These are phyloP conservation scores for Aspergillus brasiliensis DNA, from an alignment of 2,329 filamentous ascomycete genomes.

Conservation along the genomic window DNA sequence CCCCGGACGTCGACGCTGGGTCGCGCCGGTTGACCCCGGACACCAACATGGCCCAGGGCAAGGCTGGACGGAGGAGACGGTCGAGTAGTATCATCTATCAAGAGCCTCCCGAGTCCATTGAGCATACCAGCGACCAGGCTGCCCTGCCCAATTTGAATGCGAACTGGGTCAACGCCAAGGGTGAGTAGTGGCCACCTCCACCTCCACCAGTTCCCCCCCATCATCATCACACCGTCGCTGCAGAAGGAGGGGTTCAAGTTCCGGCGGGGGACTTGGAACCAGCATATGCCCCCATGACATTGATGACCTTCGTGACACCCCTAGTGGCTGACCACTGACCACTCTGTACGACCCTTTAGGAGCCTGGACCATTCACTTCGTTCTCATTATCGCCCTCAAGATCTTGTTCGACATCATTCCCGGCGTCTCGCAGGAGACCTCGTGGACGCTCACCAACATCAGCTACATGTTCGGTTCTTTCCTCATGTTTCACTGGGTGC, in stretches of 20 bases:
- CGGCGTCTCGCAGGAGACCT: conserved; percentile 94
- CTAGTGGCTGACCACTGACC: conserved; percentile 22
- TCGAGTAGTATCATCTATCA: conserved; percentile 99
- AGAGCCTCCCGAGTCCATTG: conserved; percentile 92
- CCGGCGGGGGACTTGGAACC: not conserved
- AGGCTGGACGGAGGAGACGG: conserved; percentile 78
- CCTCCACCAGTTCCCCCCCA: not conserved
- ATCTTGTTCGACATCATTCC: conserved; percentile 97
- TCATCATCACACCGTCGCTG: not conserved
- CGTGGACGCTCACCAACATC: conserved; percentile 98
- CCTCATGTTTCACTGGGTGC: conserved; percentile 99
- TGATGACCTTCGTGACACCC: not conserved
- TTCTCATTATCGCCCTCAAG: conserved; percentile 88
- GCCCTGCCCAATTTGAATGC: conserved; percentile 94
- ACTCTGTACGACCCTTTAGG: conserved; percentile 56
- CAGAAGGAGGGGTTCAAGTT: not conserved
- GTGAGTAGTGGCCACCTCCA: conserved; percentile 54
- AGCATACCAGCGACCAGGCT: conserved; percentile 96
- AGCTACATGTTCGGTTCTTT: conserved; percentile 99
- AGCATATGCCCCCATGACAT: too few relatives aligned
- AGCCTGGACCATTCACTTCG: conserved; percentile 96
- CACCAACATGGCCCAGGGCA: conserved; percentile 65
- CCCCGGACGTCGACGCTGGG: conserved; percentile 75
- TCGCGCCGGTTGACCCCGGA: conserved; percentile 55
- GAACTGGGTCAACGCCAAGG: conserved; percentile 99